Percentiles rank a stretch among this genome's conserved stretches.
phyloP scores from a whole-genome alignment of 192 early-diverging fungal genomes.

The Paraglomus brasilianum region DNA sequence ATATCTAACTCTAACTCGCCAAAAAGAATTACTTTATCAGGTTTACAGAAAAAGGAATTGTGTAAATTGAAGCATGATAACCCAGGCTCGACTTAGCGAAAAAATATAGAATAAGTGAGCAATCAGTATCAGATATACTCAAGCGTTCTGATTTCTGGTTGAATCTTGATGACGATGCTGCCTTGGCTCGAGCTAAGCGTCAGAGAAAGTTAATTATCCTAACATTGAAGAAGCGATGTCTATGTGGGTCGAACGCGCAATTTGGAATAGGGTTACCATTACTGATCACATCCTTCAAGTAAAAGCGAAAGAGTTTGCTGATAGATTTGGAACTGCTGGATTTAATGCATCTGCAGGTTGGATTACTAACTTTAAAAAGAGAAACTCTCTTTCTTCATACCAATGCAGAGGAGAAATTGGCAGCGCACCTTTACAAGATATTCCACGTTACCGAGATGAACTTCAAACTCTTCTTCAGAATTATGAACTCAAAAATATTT shows the following conservation, averaged over 20 bases:
- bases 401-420: not conserved
- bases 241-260: not conserved
- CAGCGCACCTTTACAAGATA: not conserved
- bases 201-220: not conserved
- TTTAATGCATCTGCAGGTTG: slow-evolving; percentile 2
- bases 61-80: not conserved
- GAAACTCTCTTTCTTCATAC: not conserved
- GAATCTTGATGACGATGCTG: not conserved
- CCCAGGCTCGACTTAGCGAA: not conserved
- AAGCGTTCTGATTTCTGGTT: not conserved
- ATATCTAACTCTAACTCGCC: too few relatives aligned
- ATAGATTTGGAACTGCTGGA: not conserved
- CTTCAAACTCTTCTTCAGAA: slow-evolving; percentile 5
- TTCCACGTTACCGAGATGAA: not conserved
- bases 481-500: not conserved
- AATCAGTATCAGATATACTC: not conserved
- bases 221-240: not conserved
- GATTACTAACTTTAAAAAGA: slow-evolving; percentile 1
- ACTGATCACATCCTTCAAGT: not conserved
- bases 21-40: not conserved
- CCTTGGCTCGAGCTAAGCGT: not conserved
- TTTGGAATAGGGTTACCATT: slow-evolving; percentile 5
- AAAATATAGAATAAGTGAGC: not conserved
- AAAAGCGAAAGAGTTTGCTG: slow-evolving; percentile 1
- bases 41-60: not conserved